Evolutionary conservation across 768 basidiomycete genomes (phyloP).

Genomic region (Podaxis sp.): DNA sequence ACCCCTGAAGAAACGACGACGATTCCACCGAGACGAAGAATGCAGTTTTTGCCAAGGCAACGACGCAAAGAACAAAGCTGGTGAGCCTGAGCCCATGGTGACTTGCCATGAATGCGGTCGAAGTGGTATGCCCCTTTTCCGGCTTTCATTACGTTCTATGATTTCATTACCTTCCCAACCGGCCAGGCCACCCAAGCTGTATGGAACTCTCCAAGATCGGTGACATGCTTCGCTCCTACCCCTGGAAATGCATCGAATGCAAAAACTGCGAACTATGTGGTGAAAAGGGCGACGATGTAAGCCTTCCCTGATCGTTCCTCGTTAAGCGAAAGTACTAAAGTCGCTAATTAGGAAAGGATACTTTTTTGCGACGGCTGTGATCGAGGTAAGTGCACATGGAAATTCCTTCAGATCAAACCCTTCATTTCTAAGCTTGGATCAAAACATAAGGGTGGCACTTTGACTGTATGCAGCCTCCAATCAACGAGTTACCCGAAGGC

Average conservation of each 20-base stretch:
- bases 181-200: slow-evolving; percentile 83
- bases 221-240: slow-evolving; percentile 65
- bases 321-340: slow-evolving; percentile 14
- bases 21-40: slow-evolving; percentile 52
- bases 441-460: slow-evolving; percentile 72
- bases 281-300: slow-evolving; percentile 85
- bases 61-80: slow-evolving; percentile 54
- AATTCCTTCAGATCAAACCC: slow-evolving; percentile 10
- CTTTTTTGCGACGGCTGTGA: slow-evolving; percentile 95
- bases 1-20: slow-evolving; percentile 40
- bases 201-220: slow-evolving; percentile 61
- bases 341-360: slow-evolving; percentile 58
- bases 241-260: slow-evolving; percentile 90
- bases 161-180: slow-evolving; percentile 15
- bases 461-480: slow-evolving; percentile 73
- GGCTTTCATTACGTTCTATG: slow-evolving; percentile 13
- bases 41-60: slow-evolving; percentile 83
- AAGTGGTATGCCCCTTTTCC: slow-evolving; percentile 54
- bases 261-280: slow-evolving; percentile 89
- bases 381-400: slow-evolving; percentile 53
- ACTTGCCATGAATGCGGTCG: slow-evolving; percentile 82
- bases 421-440: slow-evolving; percentile 8
- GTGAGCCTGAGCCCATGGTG: slow-evolving; percentile 66
- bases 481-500: slow-evolving; percentile 71
- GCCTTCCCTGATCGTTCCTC: slow-evolving; percentile 28